Conservation (phyloP, 1,139 yeast genomes). For the Keqinozyma sinolaborantium region DNA sequence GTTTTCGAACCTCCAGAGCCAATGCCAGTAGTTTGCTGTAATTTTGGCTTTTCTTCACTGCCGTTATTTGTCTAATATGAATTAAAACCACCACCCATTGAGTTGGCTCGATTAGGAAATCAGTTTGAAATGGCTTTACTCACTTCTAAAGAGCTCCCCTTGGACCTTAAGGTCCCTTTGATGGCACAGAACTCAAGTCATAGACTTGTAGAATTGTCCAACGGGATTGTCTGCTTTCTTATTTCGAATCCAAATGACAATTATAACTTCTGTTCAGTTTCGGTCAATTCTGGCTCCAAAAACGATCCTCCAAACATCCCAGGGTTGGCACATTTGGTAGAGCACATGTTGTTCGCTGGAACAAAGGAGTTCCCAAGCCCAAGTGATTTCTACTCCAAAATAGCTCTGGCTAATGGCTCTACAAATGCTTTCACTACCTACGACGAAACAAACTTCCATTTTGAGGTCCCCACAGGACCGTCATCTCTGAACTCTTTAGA, state of each 20-base stretch:
- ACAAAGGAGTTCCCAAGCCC: slow-evolving; percentile 51
- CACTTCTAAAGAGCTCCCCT: slow-evolving; percentile 1
- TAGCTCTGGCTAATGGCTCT: slow-evolving; percentile 50
- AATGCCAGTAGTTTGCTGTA: too few relatives aligned
- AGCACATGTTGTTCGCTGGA: slow-evolving; percentile 62
- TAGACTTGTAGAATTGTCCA: too few relatives aligned
- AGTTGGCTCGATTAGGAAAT: slow-evolving; percentile 5
- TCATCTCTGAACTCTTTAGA: slow-evolving; percentile 2
- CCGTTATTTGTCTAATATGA: slow-evolving; percentile 1
- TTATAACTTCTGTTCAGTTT: slow-evolving; percentile 38
- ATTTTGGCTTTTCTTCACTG: slow-evolving; percentile 2
- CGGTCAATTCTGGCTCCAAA: slow-evolving; percentile 62
- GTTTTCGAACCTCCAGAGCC: too few relatives aligned
- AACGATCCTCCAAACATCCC: slow-evolving; percentile 52
- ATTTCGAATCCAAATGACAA: slow-evolving; percentile 56
- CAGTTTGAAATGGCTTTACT: slow-evolving; percentile 1
- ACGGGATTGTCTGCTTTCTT: slow-evolving; percentile 50
- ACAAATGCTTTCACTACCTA: slow-evolving; percentile 68
- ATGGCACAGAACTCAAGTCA: slow-evolving; percentile 1
- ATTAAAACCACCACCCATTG: slow-evolving; percentile 3
- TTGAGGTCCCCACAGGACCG: slow-evolving; percentile 52
- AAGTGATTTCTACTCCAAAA: slow-evolving; percentile 37
- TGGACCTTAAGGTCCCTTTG: neutral
- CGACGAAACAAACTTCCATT: slow-evolving; percentile 58
- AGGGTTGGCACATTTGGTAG: slow-evolving; percentile 75